Base-by-base conservation (phyloP, 768 basidiomycete species). In the Boletus speciosus region DNA sequence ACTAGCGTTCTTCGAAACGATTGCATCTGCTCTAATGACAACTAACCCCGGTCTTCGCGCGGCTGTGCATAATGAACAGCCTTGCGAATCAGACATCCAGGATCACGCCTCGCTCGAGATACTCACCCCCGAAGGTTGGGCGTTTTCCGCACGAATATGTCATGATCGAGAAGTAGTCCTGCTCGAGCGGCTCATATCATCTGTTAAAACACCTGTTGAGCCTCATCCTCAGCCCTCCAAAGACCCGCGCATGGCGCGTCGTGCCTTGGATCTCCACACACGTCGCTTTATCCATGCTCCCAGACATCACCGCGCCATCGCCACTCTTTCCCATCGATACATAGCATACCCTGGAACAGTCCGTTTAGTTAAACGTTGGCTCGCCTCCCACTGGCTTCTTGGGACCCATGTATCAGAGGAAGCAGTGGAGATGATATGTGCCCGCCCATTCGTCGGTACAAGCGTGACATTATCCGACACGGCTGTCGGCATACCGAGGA, bases 291-390 rank as follows among this genome's bases (percentile, higher is more conserved):
- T 89, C 12, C 84, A 92, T 58, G 80, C 80, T 0, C 93, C 96
- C 2, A 72, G 83, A 34, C 96, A 98, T 62, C 97, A 99, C 64
- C 79, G 88, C 1, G 88, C 89, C 0, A 76, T 98, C 43, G 81
- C 86, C 0, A 80, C 87, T 3, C 74, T 98, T 19, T 85, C 84
- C 47, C 93, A 98, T 68, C 84, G 82, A 44, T 87, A 83, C 63
- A 69, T 82, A 0, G 89, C 93, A 11, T 97, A 85, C 69, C 79
- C 92, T 3, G 84, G 88, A 9, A 93, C 95, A 0, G 88, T 91
- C 15, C 80, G 97, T 37, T 78, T 98, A 15, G 81, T 90, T 47
- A 96, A 98, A 73, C 81, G 96, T 40, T 99, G 97, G 97, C 75
- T 98, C 50, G 84, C 90, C 1, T 76, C 88, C 7, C 97, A 99